phyloP scores from a whole-genome alignment of 495 filamentous ascomycete species.

The Tuber calosporum region DNA sequence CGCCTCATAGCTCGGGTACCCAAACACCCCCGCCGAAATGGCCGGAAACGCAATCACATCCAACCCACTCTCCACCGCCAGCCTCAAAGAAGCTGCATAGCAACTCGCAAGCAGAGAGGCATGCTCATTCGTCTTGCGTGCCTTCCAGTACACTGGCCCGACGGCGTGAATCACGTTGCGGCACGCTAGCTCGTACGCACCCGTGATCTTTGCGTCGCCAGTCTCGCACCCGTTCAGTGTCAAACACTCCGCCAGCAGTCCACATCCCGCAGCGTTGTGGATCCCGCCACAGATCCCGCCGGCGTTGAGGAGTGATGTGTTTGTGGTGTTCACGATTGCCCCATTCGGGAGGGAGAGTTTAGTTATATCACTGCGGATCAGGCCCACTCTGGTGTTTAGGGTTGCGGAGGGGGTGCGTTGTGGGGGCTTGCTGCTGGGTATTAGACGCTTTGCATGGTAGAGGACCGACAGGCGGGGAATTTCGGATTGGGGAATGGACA shows the following conservation, averaged over 20 bases:
- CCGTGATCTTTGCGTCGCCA: constrained; percentile 76
- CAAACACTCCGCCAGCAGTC: constrained; percentile 57
- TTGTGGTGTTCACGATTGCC: constrained; percentile 91
- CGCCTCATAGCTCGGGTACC: constrained; percentile 70
- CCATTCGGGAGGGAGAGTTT: constrained; percentile 58
- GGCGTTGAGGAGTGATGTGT: constrained; percentile 68
- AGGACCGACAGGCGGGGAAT: constrained; percentile 37
- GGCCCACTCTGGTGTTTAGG: constrained; percentile 64
- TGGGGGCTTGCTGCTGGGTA: constrained; percentile 36
- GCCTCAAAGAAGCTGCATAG: constrained; percentile 65
- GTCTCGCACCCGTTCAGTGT: constrained; percentile 63
- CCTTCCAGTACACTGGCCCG: constrained; percentile 65
- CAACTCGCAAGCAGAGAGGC: constrained; percentile 48
- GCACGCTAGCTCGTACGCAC: constrained; percentile 66
- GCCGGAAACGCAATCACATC: constrained; percentile 72
- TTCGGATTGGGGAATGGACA: constrained; percentile 22
- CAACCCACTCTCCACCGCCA: constrained; percentile 59
- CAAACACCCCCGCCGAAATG: constrained; percentile 83
- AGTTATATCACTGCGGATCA: constrained; percentile 77
- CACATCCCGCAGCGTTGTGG: constrained; percentile 69
- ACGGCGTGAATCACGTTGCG: constrained; percentile 82
- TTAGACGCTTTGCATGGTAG: constrained; percentile 42
- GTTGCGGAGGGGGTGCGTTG: constrained; percentile 45
- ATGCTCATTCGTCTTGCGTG: constrained; percentile 36
- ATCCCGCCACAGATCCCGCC: constrained; percentile 86